Percentiles rank a stretch among this genome's conserved stretches.
Evolutionary conservation across 129 eudicot species (phyloP).

Genomic region (Ambrosia artemisiifolia): DNA sequence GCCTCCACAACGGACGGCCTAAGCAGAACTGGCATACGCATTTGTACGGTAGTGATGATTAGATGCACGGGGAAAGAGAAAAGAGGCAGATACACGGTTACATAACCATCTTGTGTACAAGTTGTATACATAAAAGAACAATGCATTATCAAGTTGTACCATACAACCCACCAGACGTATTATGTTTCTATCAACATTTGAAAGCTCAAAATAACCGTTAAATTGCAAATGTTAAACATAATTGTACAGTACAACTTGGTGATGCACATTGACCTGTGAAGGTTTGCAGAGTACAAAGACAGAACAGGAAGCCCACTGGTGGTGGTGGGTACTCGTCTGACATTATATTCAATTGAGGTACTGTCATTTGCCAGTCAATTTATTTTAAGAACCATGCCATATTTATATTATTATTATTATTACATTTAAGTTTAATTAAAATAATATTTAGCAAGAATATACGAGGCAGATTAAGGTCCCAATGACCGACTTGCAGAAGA

Average conservation of each 20-base stretch:
- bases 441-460: neutral
- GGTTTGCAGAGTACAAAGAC: neutral
- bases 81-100: no score
- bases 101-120: no score
- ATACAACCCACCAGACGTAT: no score
- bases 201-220: neutral
- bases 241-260: conserved; percentile 25
- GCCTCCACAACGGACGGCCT: no score
- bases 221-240: neutral
- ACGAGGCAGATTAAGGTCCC: neutral
- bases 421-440: neutral
- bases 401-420: neutral
- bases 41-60: no score
- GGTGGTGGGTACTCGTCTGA: conserved; percentile 35
- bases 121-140: no score
- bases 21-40: no score
- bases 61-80: no score
- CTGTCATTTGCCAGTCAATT: conserved; percentile 22
- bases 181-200: neutral
- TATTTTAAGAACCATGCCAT: conserved; percentile 4
- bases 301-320: conserved; percentile 26
- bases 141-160: no score
- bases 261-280: conserved; percentile 10
- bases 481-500: neutral
- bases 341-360: conserved; percentile 25